Conservation (phyloP, 352 stramenopile genomes). For the Plasmopara muralis region DNA sequence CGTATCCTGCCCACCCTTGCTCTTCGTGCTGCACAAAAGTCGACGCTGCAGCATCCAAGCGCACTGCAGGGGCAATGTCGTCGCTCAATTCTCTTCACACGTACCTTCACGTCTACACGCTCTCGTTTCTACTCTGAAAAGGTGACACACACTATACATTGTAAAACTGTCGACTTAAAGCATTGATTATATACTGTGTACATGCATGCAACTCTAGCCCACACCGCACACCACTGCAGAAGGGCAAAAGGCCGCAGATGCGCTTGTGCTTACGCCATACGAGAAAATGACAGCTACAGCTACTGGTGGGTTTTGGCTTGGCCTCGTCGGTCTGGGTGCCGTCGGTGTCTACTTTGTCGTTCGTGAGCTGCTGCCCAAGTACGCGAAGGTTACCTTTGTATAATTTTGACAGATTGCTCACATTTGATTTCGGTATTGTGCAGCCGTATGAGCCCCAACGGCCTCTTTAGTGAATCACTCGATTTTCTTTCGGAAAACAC, state of each 20-base stretch:
- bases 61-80: conserved; percentile 19
- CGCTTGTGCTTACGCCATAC: conserved; percentile 88
- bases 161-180: not conserved
- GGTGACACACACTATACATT: conserved; percentile 18
- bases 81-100: conserved; percentile 13
- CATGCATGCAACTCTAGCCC: conserved; percentile 8
- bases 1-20: conserved; percentile 20
- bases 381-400: conserved; percentile 15
- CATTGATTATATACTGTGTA: not conserved
- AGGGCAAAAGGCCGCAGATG: conserved; percentile 52
- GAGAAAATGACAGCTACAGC: conserved; percentile 91
- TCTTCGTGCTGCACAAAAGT: conserved; percentile 23
- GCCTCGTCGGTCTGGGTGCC: conserved; percentile 71
- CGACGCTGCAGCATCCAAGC: conserved; percentile 16
- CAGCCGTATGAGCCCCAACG: conserved; percentile 82
- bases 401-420: not conserved
- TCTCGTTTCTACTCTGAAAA: conserved; percentile 51
- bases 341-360: conserved; percentile 91
- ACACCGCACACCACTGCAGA: conserved; percentile 30
- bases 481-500: conserved; percentile 70
- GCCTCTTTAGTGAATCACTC: conserved; percentile 71
- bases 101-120: conserved; percentile 39
- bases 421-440: conserved; percentile 8
- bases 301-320: conserved; percentile 85
- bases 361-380: conserved; percentile 87